Evolutionary conservation across 2,329 filamentous ascomycete genomes (phyloP), one percentile per base, ranked within the genome.

Genomic region (Mycocentrospora acerina): DNA sequence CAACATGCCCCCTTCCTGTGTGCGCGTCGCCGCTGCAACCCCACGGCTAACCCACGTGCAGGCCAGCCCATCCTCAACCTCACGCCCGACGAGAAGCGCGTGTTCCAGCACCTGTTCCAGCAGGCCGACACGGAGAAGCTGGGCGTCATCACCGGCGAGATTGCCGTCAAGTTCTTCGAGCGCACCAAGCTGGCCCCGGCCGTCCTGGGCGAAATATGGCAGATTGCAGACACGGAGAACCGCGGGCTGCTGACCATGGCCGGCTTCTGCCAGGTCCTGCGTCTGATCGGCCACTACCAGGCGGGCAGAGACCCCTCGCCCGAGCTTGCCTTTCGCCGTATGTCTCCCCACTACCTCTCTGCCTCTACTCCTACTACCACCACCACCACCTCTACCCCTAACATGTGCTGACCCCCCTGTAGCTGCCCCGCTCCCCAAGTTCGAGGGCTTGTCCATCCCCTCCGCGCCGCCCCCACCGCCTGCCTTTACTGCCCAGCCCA

Each of bases 121-220:
- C 85, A 90, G 59, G 93, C 93, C 53, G 93, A 98, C 70, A 86
- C 85, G 43, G 93, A 96, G 57, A 86, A 82, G 64, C 85, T 95
- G 41, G 90, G 90, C 39, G 90, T 97, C 50, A 88, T 98, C 24
- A 96, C 93, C 13, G 93, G 93, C 69, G 93, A 98, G 70, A 80
- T 94, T 46, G 93, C 93, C 42, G 90, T 98, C 67, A 88, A 90
- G 67, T 97, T 98, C 76, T 98, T 98, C 65, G 90, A 97, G 71
- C 93, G 93, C 76, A 97, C 93, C 30, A 85, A 87, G 55, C 77
- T 98, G 32, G 83, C 91, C 46, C 88, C 90, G 37, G 83, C 88
- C 46, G 78, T 93, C 32, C 78, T 98, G 43, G 93, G 91, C 69
- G 69, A 95, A 87, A 97, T 98, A 78, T 98, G 93, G 93, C 91